Conservation (phyloP, 805 yeast species). For the Kluyveromyces siamensis region DNA sequence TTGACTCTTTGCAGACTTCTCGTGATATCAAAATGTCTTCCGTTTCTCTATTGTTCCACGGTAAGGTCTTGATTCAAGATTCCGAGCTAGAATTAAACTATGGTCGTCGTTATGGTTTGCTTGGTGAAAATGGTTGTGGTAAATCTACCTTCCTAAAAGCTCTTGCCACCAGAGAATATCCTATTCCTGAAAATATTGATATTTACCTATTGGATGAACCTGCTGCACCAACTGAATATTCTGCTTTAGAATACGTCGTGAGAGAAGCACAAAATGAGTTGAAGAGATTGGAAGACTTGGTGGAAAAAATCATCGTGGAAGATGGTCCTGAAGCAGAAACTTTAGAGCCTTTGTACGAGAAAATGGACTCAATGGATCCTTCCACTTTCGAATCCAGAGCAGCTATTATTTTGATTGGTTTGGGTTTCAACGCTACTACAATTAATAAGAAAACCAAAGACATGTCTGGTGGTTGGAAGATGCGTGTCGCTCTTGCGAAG, state of each 20-base stretch:
- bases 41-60: conserved; percentile 89
- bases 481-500: conserved; percentile 98
- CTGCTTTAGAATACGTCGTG: conserved; percentile 94
- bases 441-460: conserved; percentile 92
- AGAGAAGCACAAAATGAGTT: conserved; percentile 92
- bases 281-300: conserved; percentile 81
- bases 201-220: conserved; percentile 93
- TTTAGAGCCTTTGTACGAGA: conserved; percentile 86
- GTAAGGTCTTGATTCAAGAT: conserved; percentile 92
- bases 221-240: conserved; percentile 84
- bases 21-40: conserved; percentile 90
- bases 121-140: conserved; percentile 99
- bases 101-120: conserved; percentile 94
- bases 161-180: conserved; percentile 91
- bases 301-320: conserved; percentile 78
- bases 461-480: conserved; percentile 99
- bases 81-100: conserved; percentile 86
- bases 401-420: conserved; percentile 90
- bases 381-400: conserved; percentile 94
- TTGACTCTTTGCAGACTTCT: conserved; percentile 79
- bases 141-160: conserved; percentile 92
- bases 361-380: conserved; percentile 94
- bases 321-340: conserved; percentile 91
- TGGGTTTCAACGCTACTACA: conserved; percentile 85
- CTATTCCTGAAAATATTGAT: conserved; percentile 87